Conservation (phyloP, 495 filamentous ascomycete species). For the Podospora didyma region DNA sequence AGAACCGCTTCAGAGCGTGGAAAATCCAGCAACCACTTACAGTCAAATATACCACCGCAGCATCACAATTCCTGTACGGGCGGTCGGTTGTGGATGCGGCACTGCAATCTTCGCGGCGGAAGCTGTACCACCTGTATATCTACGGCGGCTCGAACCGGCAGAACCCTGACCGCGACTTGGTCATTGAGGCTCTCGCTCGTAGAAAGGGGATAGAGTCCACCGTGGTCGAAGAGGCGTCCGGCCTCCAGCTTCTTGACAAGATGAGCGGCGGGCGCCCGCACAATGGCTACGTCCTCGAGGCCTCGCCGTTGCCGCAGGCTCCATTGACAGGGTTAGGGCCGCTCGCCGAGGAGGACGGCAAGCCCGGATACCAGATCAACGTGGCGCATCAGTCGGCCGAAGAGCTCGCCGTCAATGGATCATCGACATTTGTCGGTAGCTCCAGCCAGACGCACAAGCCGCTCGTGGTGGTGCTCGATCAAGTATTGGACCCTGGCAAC, state of each 20-base stretch:
- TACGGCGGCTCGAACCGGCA: constrained; percentile 54
- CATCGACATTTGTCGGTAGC: constrained; percentile 36
- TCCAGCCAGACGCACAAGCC: constrained; percentile 56
- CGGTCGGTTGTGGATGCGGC: constrained; percentile 77
- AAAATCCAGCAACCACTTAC: constrained; percentile 44
- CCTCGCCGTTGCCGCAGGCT: constrained; percentile 71
- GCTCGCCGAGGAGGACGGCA: constrained; percentile 34
- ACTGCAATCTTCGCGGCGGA: constrained; percentile 59
- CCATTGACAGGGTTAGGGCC: constrained; percentile 60
- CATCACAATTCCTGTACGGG: constrained; percentile 90
- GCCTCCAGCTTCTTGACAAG: constrained; percentile 68
- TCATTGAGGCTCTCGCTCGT: constrained; percentile 56
- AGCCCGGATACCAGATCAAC: constrained; percentile 50
- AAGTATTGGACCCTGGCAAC: constrained; percentile 85
- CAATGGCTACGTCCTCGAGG: constrained; percentile 87
- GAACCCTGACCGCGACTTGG: constrained; percentile 32
- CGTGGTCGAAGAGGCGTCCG: constrained; percentile 43
- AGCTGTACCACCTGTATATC: constrained; percentile 81
- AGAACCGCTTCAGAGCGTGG: neutral
- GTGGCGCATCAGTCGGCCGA: constrained; percentile 68
- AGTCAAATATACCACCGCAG: constrained; percentile 77
- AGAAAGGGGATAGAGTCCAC: constrained; percentile 50
- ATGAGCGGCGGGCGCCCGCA: constrained; percentile 81
- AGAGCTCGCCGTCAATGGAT: constrained; percentile 68
- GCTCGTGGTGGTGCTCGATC: constrained; percentile 75